Evolutionary conservation across 177 flowering plant species (phyloP).

Genomic region (Vitis hybrid): DNA sequence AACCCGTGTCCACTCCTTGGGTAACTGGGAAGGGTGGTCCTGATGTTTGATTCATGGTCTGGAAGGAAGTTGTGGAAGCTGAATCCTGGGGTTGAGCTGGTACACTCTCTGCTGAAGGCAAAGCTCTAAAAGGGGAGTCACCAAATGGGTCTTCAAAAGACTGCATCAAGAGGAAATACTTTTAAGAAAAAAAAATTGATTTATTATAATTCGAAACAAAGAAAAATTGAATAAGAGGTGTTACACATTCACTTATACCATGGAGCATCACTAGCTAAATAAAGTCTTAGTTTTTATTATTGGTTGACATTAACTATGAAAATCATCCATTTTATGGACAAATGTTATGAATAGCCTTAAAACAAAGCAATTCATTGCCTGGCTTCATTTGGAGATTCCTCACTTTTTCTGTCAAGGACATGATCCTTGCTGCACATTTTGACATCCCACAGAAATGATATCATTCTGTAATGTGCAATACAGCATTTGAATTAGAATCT

Average conservation of each 20-base stretch:
- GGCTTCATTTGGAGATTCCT: background rate
- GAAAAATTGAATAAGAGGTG: background rate
- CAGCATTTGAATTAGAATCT: background rate
- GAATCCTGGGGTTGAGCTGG: slow-evolving; percentile 31
- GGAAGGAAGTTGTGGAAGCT: slow-evolving; percentile 30
- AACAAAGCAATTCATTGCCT: too few species aligned
- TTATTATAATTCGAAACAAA: background rate
- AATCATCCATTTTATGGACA: too few species aligned
- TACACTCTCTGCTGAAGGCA: slow-evolving; percentile 40
- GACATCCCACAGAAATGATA: background rate
- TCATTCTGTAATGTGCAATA: background rate
- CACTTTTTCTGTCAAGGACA: background rate
- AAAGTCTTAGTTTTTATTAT: too few species aligned
- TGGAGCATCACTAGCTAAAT: background rate
- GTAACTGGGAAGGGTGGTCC: slow-evolving; percentile 30
- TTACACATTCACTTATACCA: background rate
- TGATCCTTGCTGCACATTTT: background rate
- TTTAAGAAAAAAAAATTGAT: background rate
- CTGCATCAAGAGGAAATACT: slow-evolving; percentile 37
- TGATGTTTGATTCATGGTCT: slow-evolving; percentile 24
- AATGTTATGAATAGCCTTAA: too few species aligned
- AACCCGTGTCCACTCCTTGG: slow-evolving; percentile 25
- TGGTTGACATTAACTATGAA: too few species aligned
- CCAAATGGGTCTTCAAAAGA: slow-evolving; percentile 90
- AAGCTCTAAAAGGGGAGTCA: slow-evolving; percentile 83